Evolutionary conservation across 768 basidiomycete species (phyloP).

Genomic region (Hygrophorus russula): DNA sequence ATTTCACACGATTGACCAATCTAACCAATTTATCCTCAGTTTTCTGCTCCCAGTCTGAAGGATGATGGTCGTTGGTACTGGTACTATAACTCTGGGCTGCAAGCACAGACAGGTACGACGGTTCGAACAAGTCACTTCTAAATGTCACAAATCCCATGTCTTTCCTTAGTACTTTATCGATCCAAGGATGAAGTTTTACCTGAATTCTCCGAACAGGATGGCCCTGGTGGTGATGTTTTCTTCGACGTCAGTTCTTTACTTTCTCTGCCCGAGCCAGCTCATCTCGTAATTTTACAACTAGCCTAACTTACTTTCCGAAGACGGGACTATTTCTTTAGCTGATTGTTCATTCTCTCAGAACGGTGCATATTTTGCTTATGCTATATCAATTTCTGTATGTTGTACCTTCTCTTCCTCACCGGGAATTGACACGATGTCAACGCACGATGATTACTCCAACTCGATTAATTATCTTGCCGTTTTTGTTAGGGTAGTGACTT

Average conservation of each 20-base stretch:
- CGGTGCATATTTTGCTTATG: constrained; percentile 69
- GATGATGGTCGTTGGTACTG: constrained; percentile 73
- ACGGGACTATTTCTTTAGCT: constrained; percentile 60
- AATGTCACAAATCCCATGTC: not conserved
- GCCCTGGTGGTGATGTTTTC: constrained; percentile 54
- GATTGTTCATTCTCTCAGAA: constrained; percentile 49
- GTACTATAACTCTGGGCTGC: constrained; percentile 69
- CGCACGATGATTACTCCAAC: not conserved
- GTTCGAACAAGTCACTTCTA: not conserved
- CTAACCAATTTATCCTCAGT: constrained; percentile 25
- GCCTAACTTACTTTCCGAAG: constrained; percentile 62
- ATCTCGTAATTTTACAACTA: constrained; percentile 13
- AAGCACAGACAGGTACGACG: constrained; percentile 43
- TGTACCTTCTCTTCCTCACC: constrained; percentile 3
- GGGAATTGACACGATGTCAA: no score
- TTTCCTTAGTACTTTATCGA: constrained; percentile 39
- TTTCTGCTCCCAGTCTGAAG: constrained; percentile 48
- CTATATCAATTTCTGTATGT: constrained; percentile 59
- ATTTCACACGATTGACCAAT: not conserved
- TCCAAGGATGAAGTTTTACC: constrained; percentile 45
- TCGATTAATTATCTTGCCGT: not conserved
- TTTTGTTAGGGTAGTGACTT: constrained; percentile 58
- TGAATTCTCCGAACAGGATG: constrained; percentile 32
- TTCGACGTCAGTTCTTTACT: constrained; percentile 45
- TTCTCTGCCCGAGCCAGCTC: not conserved